Evolutionary conservation across 148 eudicot genomes (phyloP).

Genomic region (Fagopyrum tataricum): DNA sequence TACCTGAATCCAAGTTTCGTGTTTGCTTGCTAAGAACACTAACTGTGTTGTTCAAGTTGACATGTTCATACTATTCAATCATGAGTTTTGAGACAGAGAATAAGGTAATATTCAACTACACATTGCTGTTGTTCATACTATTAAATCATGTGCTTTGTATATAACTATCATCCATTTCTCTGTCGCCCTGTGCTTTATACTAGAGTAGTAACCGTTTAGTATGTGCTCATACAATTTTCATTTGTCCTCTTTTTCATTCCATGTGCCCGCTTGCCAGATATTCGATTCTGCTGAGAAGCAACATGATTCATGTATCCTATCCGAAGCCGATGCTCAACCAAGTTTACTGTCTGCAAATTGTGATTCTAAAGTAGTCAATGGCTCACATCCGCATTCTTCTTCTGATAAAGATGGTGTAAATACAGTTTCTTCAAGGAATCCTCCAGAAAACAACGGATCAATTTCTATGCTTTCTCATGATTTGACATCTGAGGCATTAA

Average conservation of each 20-base stretch:
- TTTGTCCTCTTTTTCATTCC: constrained; percentile 18
- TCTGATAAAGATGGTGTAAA: constrained; percentile 20
- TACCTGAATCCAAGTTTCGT: constrained; percentile 94
- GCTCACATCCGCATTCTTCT: constrained; percentile 18
- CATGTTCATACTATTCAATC: constrained; percentile 80
- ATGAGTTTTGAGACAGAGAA: constrained; percentile 70
- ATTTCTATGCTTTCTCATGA: constrained; percentile 18
- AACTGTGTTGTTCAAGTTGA: constrained; percentile 71
- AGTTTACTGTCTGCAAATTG: constrained; percentile 20
- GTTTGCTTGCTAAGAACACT: constrained; percentile 73
- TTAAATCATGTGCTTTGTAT: too few relatives aligned
- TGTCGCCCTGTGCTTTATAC: not conserved
- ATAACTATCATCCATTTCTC: not conserved
- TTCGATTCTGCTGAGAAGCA: constrained; percentile 24
- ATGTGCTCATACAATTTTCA: constrained; percentile 7
- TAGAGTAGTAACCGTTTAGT: not conserved
- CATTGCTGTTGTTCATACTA: not conserved
- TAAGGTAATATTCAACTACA: constrained; percentile 37
- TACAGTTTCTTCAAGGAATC: constrained; percentile 25
- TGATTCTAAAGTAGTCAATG: constrained; percentile 26
- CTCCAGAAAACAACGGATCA: constrained; percentile 33
- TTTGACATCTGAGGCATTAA: constrained; percentile 32
- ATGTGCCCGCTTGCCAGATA: constrained; percentile 25
- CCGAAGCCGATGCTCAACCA: constrained; percentile 27
- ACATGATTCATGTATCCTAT: constrained; percentile 20